Evolutionary conservation across 805 yeast species (phyloP).

Genomic region (Wickerhamomyces sydowiorum): DNA sequence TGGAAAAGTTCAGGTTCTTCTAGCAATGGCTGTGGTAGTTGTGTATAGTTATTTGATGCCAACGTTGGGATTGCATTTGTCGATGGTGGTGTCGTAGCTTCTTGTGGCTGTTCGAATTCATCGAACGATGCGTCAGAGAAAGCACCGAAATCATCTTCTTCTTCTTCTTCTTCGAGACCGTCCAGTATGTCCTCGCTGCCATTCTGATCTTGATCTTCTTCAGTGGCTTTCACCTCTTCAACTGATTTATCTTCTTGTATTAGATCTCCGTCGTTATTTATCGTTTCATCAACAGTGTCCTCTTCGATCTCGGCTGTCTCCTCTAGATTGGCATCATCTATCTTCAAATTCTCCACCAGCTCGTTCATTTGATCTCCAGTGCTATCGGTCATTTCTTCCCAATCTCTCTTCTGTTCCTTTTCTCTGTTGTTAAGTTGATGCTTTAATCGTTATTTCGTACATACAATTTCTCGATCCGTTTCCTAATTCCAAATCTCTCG

Average conservation of each 20-base stretch:
- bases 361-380: background rate
- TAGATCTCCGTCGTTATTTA: too few relatives aligned
- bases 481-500: too few relatives aligned
- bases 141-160: slow-evolving; percentile 23
- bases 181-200: background rate
- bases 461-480: too few relatives aligned
- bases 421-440: too few relatives aligned
- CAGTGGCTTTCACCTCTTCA: background rate
- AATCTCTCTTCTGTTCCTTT: too few relatives aligned
- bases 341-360: background rate
- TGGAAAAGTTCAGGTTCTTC: slow-evolving; percentile 3
- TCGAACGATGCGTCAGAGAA: slow-evolving; percentile 31
- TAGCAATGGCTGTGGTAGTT: slow-evolving; percentile 14
- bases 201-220: background rate
- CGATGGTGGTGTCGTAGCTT: background rate
- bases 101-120: slow-evolving; percentile 21
- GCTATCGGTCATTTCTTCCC: background rate
- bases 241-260: background rate
- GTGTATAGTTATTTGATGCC: background rate
- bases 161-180: background rate
- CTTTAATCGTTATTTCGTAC: too few relatives aligned
- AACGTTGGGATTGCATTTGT: background rate
- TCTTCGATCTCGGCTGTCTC: background rate
- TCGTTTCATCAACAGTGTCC: background rate
- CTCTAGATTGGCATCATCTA: background rate